Evolutionary conservation across 768 basidiomycete species (phyloP), one percentile per base, ranked within the genome.

Genomic region (Leucosporidium creatinivorum): DNA sequence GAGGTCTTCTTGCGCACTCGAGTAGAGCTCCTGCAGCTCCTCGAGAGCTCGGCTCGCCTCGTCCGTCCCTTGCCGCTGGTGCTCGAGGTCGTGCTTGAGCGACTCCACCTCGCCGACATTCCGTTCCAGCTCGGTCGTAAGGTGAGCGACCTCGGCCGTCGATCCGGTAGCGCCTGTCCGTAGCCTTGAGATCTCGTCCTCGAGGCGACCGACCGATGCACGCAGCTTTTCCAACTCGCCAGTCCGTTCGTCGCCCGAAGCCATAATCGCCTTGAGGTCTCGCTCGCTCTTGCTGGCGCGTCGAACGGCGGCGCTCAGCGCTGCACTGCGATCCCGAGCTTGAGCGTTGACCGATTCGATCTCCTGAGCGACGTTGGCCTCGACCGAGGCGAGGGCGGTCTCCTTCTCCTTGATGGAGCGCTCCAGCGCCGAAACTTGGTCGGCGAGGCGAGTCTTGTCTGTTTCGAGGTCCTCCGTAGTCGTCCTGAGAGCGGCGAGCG

Each of bases 231-330:
- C 64, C 30, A 57, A 55, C 36, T 66, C 69, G 31, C 57, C 58
- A 30, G 44, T 28, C 2, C 69, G 69, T 23, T 55, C 65, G 44
- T 17, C 8, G n/a, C 59, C 69, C 17, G 36, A 26, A 33, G 83
- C 78, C n/a, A 87, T 84, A 66, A 89, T 87, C 28, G 83, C 77
- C 76, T 90, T 88, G 61, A 90, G 76, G 60, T 82, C 81, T 60
- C 81, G 83, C 31, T 86, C 77, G 51, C 81, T 85, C 49, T 81
- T 81, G 50, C 65, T 66, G n/a, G 69, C 65, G 26, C 62, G 67
- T 25, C 67, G 63, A 19, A 49, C 25, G 47, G 63, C 67, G 23
- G 48, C 61, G 51, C 49, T 65, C 57, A 68, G 66, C 50, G 59
- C 67, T 23, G n/a, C 36, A 19, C 65, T 66, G 25, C 58, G 58